Evolutionary conservation across 495 filamentous ascomycete genomes (phyloP).

Genomic region (Jackrogersella multiformis): DNA sequence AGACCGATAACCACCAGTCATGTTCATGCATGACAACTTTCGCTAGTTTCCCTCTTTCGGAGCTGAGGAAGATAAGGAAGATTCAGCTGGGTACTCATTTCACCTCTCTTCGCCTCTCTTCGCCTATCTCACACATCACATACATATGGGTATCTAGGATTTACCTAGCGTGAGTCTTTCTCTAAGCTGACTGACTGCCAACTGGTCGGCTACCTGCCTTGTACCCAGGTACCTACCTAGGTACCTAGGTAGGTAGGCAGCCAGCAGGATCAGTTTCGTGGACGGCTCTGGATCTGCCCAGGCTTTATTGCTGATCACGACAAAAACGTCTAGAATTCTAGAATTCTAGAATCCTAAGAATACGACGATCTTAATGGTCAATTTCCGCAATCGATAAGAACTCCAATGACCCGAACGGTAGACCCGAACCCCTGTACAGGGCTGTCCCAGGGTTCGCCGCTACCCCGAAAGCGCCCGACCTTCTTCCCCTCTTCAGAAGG

Average conservation of each 20-base stretch:
- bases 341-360: constrained; percentile 8
- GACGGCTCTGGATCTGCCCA: constrained; percentile 38
- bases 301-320: constrained; percentile 27
- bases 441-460: constrained; percentile 4
- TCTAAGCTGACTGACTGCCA: no score
- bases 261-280: constrained; percentile 23
- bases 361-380: constrained; percentile 25
- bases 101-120: not conserved
- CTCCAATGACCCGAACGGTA: not conserved
- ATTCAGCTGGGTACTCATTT: constrained; percentile 6
- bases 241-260: not conserved
- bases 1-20: constrained; percentile 15
- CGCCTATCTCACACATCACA: not conserved
- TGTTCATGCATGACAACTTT: constrained; percentile 13
- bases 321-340: no score
- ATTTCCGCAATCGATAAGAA: constrained; percentile 40
- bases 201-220: no score
- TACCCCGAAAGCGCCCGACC: constrained; percentile 4
- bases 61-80: constrained; percentile 16
- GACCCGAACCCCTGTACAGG: constrained; percentile 9
- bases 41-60: constrained; percentile 20
- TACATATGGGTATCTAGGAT: not conserved
- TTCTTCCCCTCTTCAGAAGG: constrained; percentile 38
- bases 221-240: no score
- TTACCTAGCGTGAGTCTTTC: no score